These are phyloP conservation scores for Pichia phayaonensis DNA, from an alignment of 805 yeast genomes.

Conservation along the genomic window DNA sequence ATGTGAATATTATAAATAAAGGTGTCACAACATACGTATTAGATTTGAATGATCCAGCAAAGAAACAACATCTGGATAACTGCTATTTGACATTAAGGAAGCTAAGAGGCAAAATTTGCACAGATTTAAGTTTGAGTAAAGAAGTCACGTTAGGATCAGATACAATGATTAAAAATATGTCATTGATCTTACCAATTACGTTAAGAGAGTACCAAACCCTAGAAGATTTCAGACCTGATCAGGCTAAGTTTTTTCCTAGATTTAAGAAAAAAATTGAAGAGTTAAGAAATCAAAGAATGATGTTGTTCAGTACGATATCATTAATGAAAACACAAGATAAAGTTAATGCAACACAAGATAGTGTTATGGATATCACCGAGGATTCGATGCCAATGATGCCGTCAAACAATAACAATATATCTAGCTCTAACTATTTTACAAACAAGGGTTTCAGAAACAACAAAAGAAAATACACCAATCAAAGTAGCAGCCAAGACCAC, in stretches of 20 bases:
- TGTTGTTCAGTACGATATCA: slow-evolving; percentile 10
- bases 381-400: background rate
- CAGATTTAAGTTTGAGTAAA: slow-evolving; percentile 29
- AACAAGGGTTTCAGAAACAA: background rate
- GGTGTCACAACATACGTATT: slow-evolving; percentile 14
- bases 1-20: background rate
- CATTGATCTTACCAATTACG: slow-evolving; percentile 44
- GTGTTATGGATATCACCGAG: background rate
- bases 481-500: background rate
- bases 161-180: slow-evolving; percentile 45
- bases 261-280: slow-evolving; percentile 21
- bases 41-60: slow-evolving; percentile 15
- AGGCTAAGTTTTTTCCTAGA: slow-evolving; percentile 19
- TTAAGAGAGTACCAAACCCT: slow-evolving; percentile 38
- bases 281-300: slow-evolving; percentile 15
- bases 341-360: background rate
- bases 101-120: slow-evolving; percentile 36
- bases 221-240: slow-evolving; percentile 28
- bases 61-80: slow-evolving; percentile 24
- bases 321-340: background rate
- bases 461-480: background rate
- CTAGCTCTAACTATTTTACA: background rate
- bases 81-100: slow-evolving; percentile 31
- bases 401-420: background rate
- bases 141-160: slow-evolving; percentile 32